These are phyloP conservation scores for Annulohypoxylon truncatum DNA, from an alignment of 2,329 filamentous ascomycete genomes.

Conservation along the genomic window DNA sequence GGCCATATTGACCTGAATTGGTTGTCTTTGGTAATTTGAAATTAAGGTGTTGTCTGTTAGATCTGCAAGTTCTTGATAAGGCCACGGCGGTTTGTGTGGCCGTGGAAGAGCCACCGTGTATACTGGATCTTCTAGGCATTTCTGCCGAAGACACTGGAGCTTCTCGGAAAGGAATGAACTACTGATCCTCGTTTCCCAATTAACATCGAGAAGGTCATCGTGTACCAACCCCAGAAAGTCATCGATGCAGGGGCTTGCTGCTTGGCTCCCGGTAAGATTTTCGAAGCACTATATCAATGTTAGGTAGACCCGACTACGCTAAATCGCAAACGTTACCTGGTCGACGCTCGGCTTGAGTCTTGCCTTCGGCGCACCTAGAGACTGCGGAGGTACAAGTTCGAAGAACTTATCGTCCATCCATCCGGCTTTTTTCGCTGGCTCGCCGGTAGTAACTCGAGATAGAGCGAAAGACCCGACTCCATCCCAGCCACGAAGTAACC, in stretches of 20 bases:
- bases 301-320: neutral
- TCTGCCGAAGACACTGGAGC: slow-evolving; percentile 16
- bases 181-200: slow-evolving; percentile 46
- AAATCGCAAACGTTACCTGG: neutral
- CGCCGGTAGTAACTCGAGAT: slow-evolving; percentile 1
- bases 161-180: slow-evolving; percentile 17
- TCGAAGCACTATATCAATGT: slow-evolving; percentile 16
- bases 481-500: slow-evolving; percentile 29
- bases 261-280: neutral
- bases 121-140: slow-evolving; percentile 21
- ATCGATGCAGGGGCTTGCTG: slow-evolving; percentile 2
- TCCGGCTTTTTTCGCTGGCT: neutral
- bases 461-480: slow-evolving; percentile 20
- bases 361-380: neutral
- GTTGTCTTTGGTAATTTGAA: neutral
- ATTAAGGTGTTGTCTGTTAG: neutral
- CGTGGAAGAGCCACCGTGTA: slow-evolving; percentile 20
- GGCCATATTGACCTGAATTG: slow-evolving; percentile 11
- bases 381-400: neutral
- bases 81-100: slow-evolving; percentile 25
- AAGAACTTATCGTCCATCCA: slow-evolving; percentile 18
- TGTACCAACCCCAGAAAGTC: slow-evolving; percentile 13
- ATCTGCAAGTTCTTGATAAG: neutral
- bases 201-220: slow-evolving; percentile 16
- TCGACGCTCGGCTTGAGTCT: slow-evolving; percentile 8